phyloP scores from a whole-genome alignment of 345 rosid genomes.

The Firmiana major region DNA sequence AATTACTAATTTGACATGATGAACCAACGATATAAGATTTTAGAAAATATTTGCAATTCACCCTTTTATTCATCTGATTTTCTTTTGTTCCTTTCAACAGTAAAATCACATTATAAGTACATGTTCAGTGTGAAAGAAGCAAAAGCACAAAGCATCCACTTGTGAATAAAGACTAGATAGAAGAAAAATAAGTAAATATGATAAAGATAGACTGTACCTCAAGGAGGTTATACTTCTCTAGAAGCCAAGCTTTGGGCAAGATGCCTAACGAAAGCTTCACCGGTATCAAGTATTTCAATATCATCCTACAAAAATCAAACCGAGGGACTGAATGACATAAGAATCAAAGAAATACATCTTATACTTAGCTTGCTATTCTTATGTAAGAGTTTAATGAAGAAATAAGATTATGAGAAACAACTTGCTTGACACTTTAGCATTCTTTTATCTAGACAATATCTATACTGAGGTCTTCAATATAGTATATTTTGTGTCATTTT shows the following conservation, averaged over 20 bases:
- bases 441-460: background rate
- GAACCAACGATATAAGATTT: background rate
- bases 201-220: conserved; percentile 50
- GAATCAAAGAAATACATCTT: background rate
- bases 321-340: conserved; percentile 2
- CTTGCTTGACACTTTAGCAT: background rate
- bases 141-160: background rate
- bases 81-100: background rate
- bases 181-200: background rate
- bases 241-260: conserved; percentile 60
- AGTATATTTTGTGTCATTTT: background rate
- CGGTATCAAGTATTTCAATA: conserved; percentile 86
- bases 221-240: conserved; percentile 59
- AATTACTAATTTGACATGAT: conserved; percentile 10
- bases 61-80: background rate
- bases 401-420: background rate
- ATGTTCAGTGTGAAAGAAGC: background rate
- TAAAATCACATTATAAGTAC: background rate
- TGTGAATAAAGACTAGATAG: conserved; percentile 4
- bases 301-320: conserved; percentile 60
- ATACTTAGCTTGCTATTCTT: background rate
- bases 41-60: conserved; percentile 1
- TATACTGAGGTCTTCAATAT: background rate
- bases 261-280: conserved; percentile 92
- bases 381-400: background rate